Conservation (phyloP, 768 basidiomycete species). For the Lyophyllum atratum region DNA sequence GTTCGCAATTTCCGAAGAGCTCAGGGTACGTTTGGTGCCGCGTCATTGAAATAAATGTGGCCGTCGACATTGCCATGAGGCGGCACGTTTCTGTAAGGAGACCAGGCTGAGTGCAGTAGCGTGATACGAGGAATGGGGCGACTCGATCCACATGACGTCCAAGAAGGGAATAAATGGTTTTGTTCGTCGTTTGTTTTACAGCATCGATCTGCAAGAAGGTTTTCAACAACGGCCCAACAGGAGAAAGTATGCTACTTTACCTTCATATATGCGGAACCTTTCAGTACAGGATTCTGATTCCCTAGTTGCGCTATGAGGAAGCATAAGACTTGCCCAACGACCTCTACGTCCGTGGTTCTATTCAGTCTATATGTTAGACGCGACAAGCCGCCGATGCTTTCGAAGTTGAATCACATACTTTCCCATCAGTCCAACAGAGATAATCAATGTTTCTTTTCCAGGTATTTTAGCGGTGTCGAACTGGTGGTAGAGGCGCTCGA, state of each 20-base stretch:
- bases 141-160: conserved; percentile 71
- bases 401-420: conserved; percentile 33
- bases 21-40: conserved; percentile 67
- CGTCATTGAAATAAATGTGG: conserved; percentile 65
- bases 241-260: conserved; percentile 33
- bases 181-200: conserved; percentile 58
- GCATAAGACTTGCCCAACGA: conserved; percentile 60
- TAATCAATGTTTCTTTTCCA: conserved; percentile 63
- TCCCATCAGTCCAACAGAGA: conserved; percentile 61
- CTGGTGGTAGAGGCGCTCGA: conserved; percentile 46
- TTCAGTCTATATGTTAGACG: not conserved
- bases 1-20: conserved; percentile 64
- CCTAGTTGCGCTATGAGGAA: conserved; percentile 70
- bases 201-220: conserved; percentile 49
- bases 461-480: conserved; percentile 48
- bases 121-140: conserved; percentile 62
- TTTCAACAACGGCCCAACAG: not conserved
- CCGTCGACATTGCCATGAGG: conserved; percentile 58
- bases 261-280: conserved; percentile 68
- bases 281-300: conserved; percentile 66
- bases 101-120: conserved; percentile 57
- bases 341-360: conserved; percentile 50
- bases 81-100: conserved; percentile 66
- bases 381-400: not conserved
- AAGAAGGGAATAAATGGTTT: conserved; percentile 64